phyloP scores from a whole-genome alignment of 2,329 filamentous ascomycete species.

The Myriosclerotinia duriaeana region DNA sequence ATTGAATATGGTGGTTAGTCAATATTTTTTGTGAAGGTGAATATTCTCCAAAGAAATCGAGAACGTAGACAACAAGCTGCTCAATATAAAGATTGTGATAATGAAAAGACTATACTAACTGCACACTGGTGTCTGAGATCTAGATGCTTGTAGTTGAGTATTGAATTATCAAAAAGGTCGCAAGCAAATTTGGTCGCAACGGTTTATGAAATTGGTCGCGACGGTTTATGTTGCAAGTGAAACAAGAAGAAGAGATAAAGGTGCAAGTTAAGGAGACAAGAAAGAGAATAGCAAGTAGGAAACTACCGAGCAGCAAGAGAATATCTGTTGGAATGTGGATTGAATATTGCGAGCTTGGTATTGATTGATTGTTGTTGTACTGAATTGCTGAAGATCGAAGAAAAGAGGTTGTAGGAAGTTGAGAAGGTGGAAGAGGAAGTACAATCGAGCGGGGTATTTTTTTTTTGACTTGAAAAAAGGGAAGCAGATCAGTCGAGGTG shows the following conservation, averaged over 20 bases:
- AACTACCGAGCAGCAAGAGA: constrained; percentile 4
- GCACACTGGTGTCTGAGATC: neutral
- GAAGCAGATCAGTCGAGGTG: neutral
- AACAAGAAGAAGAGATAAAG: neutral
- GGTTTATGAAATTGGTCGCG: neutral
- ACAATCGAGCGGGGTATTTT: neutral
- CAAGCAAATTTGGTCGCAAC: neutral
- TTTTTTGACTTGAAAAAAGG: neutral
- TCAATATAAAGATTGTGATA: neutral
- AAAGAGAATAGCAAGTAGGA: neutral
- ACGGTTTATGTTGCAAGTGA: no score
- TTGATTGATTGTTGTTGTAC: neutral
- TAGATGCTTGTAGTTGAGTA: neutral
- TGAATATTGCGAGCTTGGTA: neutral
- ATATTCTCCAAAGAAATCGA: neutral
- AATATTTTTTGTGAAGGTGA: constrained; percentile 7
- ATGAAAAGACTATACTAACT: neutral
- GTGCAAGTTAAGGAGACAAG: neutral
- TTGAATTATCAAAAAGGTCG: neutral
- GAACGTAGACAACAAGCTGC: neutral
- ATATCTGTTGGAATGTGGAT: constrained; percentile 4
- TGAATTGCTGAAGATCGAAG: constrained; percentile 13
- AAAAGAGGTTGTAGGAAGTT: neutral
- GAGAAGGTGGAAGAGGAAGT: neutral
- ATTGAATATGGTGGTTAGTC: neutral